Percentiles rank a stretch among this genome's conserved stretches.
phyloP scores from a whole-genome alignment of 768 basidiomycete species.

The Rhodocollybia butyracea region DNA sequence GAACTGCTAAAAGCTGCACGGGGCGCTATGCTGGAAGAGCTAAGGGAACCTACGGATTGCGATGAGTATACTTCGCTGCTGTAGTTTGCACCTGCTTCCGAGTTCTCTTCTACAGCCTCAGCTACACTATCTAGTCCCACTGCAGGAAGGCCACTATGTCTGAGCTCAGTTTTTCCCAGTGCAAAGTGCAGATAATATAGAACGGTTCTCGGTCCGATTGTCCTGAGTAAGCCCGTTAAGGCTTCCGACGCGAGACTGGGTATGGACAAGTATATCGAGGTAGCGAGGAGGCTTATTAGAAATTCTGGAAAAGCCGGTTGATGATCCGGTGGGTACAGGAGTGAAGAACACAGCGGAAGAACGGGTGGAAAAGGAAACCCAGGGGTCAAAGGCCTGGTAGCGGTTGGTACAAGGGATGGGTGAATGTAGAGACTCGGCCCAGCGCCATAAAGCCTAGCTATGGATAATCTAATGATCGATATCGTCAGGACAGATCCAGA shows the following conservation, averaged over 20 bases:
- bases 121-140: slow-evolving; percentile 72
- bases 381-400: slow-evolving; percentile 67
- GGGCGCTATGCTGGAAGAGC: slow-evolving; percentile 16
- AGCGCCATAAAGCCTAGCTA: slow-evolving; percentile 84
- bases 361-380: slow-evolving; percentile 42
- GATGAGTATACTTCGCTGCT: slow-evolving; percentile 8
- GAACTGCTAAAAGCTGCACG: too few relatives aligned
- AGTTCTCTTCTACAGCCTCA: slow-evolving; percentile 36
- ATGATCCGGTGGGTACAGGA: slow-evolving; percentile 43
- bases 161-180: slow-evolving; percentile 55
- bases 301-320: slow-evolving; percentile 81
- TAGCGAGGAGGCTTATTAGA: slow-evolving; percentile 83
- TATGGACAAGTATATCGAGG: slow-evolving; percentile 82
- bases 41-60: slow-evolving; percentile 8
- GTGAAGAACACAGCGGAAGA: slow-evolving; percentile 14
- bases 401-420: slow-evolving; percentile 59
- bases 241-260: slow-evolving; percentile 74
- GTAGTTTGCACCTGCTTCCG: too few relatives aligned
- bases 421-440: slow-evolving; percentile 73
- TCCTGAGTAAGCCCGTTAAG: slow-evolving; percentile 64
- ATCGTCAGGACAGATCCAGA: not conserved
- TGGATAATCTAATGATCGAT: slow-evolving; percentile 57
- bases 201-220: slow-evolving; percentile 77
- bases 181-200: slow-evolving; percentile 80
- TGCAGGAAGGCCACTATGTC: slow-evolving; percentile 44